These are phyloP conservation scores for Aspergillus carbonarius DNA, from an alignment of 2,329 filamentous ascomycete species.

Conservation along the genomic window DNA sequence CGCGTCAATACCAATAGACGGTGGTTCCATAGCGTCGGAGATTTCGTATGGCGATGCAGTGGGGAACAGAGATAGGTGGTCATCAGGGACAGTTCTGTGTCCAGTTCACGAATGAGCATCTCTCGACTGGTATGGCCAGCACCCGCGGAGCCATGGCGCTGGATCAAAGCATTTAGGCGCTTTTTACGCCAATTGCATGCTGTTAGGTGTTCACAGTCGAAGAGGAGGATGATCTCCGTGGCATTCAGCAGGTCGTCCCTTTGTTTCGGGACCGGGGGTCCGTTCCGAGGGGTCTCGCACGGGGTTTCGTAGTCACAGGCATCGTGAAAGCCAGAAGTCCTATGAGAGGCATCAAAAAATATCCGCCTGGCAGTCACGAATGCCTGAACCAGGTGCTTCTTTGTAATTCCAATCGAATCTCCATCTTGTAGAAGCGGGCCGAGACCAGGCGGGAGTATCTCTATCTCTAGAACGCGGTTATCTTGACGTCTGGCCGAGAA, in stretches of 20 bases:
- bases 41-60: conserved; percentile 82
- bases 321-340: conserved; percentile 11
- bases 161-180: conserved; percentile 44
- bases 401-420: conserved; percentile 65
- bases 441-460: conserved; percentile 47
- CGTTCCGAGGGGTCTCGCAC: neutral
- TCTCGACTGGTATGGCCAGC: conserved; percentile 11
- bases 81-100: conserved; percentile 60
- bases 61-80: conserved; percentile 73
- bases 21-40: conserved; percentile 77
- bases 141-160: conserved; percentile 9
- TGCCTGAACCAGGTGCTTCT: conserved; percentile 66
- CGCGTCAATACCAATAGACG: conserved; percentile 65
- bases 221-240: conserved; percentile 70
- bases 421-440: conserved; percentile 58
- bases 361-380: conserved; percentile 64
- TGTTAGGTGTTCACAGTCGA: conserved; percentile 78
- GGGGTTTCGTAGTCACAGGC: neutral
- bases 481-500: conserved; percentile 41
- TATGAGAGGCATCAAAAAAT: conserved; percentile 45
- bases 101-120: conserved; percentile 31
- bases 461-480: conserved; percentile 48
- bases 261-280: neutral
- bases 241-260: conserved; percentile 42
- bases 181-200: conserved; percentile 76